Percentiles rank a stretch among this genome's conserved stretches.
phyloP scores from a whole-genome alignment of 345 rosid species.

The Eucalyptus dawsonii region DNA sequence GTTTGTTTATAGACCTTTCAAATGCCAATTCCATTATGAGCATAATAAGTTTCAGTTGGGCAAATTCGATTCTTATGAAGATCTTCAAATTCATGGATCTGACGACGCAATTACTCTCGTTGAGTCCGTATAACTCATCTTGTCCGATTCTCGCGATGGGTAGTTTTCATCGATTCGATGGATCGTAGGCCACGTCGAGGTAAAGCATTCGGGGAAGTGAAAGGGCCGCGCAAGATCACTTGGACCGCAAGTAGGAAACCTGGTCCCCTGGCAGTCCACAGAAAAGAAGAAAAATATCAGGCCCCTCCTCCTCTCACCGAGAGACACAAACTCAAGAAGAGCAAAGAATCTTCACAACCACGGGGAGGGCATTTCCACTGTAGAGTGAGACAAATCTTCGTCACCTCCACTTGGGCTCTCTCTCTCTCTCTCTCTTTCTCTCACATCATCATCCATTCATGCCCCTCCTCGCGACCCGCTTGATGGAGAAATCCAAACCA shows the following conservation, averaged over 20 bases:
- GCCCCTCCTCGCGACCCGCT: not conserved
- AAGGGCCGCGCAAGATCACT: conserved; percentile 16
- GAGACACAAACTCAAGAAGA: not conserved
- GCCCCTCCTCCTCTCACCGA: not conserved
- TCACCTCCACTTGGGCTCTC: not conserved
- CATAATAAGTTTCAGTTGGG: fast-evolving
- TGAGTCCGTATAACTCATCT: fast-evolving
- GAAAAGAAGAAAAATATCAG: not conserved
- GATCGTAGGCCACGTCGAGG: not conserved
- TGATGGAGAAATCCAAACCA: conserved; percentile 22
- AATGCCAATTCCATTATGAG: not conserved
- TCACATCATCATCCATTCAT: not conserved
- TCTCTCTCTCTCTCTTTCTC: conserved; percentile 11
- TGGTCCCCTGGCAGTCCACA: not conserved
- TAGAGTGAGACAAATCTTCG: not conserved
- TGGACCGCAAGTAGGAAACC: not conserved
- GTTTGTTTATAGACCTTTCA: not conserved
- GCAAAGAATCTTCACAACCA: not conserved
- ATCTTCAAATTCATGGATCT: fast-evolving
- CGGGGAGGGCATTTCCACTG: not conserved
- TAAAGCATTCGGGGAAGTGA: not conserved
- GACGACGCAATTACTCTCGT: fast-evolving
- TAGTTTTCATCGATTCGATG: not conserved
- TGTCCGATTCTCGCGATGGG: not conserved
- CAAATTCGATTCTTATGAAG: not conserved